Percentiles rank a stretch among this genome's conserved stretches.
Conservation (phyloP, 306 rosid species). For the Pterocarpus santalinus region DNA sequence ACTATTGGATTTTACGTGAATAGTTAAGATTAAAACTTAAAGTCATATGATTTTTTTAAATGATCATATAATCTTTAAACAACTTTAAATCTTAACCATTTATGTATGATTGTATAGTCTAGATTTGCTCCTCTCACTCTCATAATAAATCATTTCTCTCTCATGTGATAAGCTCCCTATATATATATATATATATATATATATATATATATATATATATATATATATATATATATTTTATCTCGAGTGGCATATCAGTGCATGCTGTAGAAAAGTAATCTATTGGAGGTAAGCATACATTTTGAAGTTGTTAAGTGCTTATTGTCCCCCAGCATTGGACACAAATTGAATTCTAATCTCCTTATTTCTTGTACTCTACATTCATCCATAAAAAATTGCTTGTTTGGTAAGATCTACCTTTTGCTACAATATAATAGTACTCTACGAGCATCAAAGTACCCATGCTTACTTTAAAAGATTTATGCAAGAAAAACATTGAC, state of each 20-base stretch:
- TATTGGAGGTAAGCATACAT: background rate
- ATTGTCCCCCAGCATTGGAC: constrained; percentile 22
- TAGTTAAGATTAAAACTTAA: too few relatives aligned
- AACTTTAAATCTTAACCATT: too few relatives aligned
- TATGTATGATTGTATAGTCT: too few relatives aligned
- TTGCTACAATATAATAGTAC: background rate
- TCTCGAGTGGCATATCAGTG: background rate
- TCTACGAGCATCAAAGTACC: background rate
- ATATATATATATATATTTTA: background rate
- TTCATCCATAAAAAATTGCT: constrained; percentile 9
- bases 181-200: too few relatives aligned
- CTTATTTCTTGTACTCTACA: constrained; percentile 10
- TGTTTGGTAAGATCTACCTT: background rate
- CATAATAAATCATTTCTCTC: background rate
- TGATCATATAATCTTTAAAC: too few relatives aligned
- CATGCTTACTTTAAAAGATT: background rate
- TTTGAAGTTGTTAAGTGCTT: background rate
- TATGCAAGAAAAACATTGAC: constrained; percentile 17
- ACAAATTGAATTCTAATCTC: constrained; percentile 5
- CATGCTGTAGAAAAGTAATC: background rate
- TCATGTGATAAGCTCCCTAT: too few relatives aligned
- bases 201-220: too few relatives aligned
- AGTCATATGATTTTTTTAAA: too few relatives aligned
- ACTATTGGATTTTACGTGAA: too few relatives aligned
- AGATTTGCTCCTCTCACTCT: too few relatives aligned